Conservation (phyloP, 495 filamentous ascomycete species). For the Baudoinia panamericana region DNA sequence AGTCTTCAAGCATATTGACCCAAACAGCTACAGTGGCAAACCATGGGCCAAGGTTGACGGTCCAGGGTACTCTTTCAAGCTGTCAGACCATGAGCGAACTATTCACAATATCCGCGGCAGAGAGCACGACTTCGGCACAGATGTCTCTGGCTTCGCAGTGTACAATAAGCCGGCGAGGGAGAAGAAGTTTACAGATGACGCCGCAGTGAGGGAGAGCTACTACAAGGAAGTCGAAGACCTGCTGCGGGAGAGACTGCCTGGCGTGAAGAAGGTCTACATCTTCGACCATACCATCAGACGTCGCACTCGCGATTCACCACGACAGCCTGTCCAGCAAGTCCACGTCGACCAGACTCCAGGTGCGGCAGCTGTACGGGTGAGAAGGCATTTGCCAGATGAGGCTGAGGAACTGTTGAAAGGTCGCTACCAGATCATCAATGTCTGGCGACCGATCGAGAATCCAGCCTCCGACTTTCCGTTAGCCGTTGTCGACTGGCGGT, state of each 20-base stretch:
- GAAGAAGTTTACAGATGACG: slow-evolving; percentile 25
- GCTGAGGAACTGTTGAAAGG: slow-evolving; percentile 47
- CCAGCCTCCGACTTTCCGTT: slow-evolving; percentile 28
- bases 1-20: slow-evolving; percentile 30
- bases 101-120: slow-evolving; percentile 25
- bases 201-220: slow-evolving; percentile 22
- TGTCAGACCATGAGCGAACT: slow-evolving; percentile 16
- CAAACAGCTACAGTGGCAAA: slow-evolving; percentile 18
- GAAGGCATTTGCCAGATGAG: slow-evolving; percentile 34
- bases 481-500: slow-evolving; percentile 30
- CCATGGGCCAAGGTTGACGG: slow-evolving; percentile 31
- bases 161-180: slow-evolving; percentile 24
- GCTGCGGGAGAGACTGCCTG: slow-evolving; percentile 17
- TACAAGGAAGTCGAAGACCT: slow-evolving; percentile 28
- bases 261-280: slow-evolving; percentile 29
- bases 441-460: slow-evolving; percentile 59
- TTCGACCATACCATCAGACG: slow-evolving; percentile 32
- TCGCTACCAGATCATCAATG: slow-evolving; percentile 65
- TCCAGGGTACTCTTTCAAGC: slow-evolving; percentile 22
- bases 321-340: slow-evolving; percentile 31
- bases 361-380: slow-evolving; percentile 26
- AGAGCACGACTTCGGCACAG: slow-evolving; percentile 22
- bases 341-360: slow-evolving; percentile 31
- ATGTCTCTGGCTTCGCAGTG: slow-evolving; percentile 27
- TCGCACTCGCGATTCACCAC: slow-evolving; percentile 22